phyloP scores from a whole-genome alignment of 2,329 filamentous ascomycete genomes.

The Westerdykella sp. region DNA sequence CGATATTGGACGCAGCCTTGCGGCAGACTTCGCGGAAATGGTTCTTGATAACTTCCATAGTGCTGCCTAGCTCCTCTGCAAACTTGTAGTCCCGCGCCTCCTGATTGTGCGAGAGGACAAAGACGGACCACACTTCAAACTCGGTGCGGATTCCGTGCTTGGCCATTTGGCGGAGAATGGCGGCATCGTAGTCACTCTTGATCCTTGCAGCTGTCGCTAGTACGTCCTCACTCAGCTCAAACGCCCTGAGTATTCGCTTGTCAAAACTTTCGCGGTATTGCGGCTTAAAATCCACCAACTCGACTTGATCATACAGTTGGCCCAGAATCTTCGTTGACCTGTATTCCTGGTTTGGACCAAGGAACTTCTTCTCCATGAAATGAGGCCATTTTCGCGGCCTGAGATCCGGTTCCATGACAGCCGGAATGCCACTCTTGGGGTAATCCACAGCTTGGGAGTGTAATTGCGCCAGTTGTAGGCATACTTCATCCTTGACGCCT shows the following conservation, averaged over 20 bases:
- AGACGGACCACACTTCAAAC: slow-evolving; percentile 87
- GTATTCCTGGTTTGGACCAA: slow-evolving; percentile 50
- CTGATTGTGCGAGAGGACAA: slow-evolving; percentile 68
- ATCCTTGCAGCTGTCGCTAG: slow-evolving; percentile 57
- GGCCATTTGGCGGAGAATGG: slow-evolving; percentile 72
- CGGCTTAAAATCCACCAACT: slow-evolving; percentile 62
- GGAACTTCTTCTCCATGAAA: slow-evolving; percentile 69
- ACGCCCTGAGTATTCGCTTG: slow-evolving; percentile 60
- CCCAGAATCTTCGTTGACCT: slow-evolving; percentile 68
- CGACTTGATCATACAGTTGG: slow-evolving; percentile 71
- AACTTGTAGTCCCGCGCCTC: slow-evolving; percentile 76
- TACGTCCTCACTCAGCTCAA: slow-evolving; percentile 49
- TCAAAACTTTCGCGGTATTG: slow-evolving; percentile 72
- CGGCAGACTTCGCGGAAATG: slow-evolving; percentile 63
- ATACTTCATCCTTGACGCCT: slow-evolving; percentile 63
- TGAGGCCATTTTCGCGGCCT: slow-evolving; percentile 68
- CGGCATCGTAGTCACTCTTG: slow-evolving; percentile 72
- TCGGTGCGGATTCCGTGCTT: slow-evolving; percentile 80
- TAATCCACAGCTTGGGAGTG: slow-evolving; percentile 95
- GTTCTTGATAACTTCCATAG: slow-evolving; percentile 60
- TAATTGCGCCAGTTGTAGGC: slow-evolving; percentile 66
- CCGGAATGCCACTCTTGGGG: slow-evolving; percentile 78
- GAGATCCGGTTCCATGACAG: slow-evolving; percentile 57
- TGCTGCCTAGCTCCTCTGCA: slow-evolving; percentile 70
- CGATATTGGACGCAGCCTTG: slow-evolving; percentile 50